Evolutionary conservation across 192 early-diverging fungal genomes (phyloP), one percentile per base, ranked within the genome.

Genomic region (Chytriomyces sp.): DNA sequence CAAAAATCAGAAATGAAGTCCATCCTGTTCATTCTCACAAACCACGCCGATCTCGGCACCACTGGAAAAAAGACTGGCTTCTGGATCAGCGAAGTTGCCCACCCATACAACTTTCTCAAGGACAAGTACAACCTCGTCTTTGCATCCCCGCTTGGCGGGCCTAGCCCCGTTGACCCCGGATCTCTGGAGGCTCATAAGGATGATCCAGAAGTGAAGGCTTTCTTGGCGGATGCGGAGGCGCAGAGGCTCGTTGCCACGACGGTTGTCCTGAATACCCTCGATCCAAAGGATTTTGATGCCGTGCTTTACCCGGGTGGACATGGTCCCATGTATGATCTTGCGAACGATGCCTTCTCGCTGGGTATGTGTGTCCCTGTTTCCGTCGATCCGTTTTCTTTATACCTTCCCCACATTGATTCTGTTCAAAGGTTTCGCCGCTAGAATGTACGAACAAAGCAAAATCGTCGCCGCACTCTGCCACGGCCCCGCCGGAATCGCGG

Each of bases 401-500:
- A 8, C 9, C 50, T 10, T 18, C 8, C 8, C 50, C 50, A 53
- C 8, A 8, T 53, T 53, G 18, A 8, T 53, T 53, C 18, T 18
- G 50, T 10, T 10, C 43, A 13, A 16, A 62, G 59, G 45, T 0
- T 60, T 87, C 68, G 79, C 79, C 23, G 76, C 78, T 7, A 67
- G 65, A 43, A 75, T 86, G 3, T 89, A 83, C 47, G 88, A 90
- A 50, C 53, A 75, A 8, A 82, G 84, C 23, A 82, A 83, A 49
- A 77, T 89, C 47, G 84, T 89, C 10, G 81, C 75, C 18, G 86
- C 82, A 26, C 53, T 90, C 59, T 91, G 90, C 73, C 90, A 91
- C 62, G 93, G 92, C 3, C 88, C 91, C 2, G 92, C 92, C 46
- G 91, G 87, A 11, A 79, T 93, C 71, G 89, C 87, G 0, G 75